A percentile compares a stretch with the other conserved stretches of the same genome.
These are phyloP conservation scores for Periconia sp. DNA, from an alignment of 2,329 filamentous ascomycete genomes.

Conservation along the genomic window DNA sequence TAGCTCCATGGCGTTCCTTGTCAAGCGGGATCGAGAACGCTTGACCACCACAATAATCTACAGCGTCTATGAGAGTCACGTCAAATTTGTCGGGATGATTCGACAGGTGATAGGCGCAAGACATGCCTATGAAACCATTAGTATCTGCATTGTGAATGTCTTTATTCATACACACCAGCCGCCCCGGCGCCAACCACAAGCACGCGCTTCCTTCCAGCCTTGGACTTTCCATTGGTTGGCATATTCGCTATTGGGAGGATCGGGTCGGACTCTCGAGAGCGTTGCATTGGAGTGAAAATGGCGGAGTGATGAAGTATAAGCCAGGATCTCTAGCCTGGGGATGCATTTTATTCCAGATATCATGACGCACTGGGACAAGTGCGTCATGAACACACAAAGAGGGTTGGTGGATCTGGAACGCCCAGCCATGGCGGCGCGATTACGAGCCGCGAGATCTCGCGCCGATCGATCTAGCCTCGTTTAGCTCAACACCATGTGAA, in stretches of 20 bases:
- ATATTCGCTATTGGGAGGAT: conserved; percentile 41
- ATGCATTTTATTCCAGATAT: conserved; percentile 22
- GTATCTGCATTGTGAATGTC: too few species aligned
- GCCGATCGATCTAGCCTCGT: too few species aligned
- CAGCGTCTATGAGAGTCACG: conserved; percentile 62
- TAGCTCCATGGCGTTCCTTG: conserved; percentile 61
- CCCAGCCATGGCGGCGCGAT: too few species aligned
- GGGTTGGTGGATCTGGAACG: conserved; percentile 30
- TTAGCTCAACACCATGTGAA: too few species aligned
- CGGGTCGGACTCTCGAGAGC: conserved; percentile 32
- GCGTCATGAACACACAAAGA: conserved; percentile 40
- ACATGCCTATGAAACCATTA: conserved; percentile 55
- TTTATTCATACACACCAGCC: conserved; percentile 36
- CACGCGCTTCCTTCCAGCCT: conserved; percentile 41
- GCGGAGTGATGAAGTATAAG: not conserved
- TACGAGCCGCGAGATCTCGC: too few species aligned
- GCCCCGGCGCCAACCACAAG: conserved; percentile 49
- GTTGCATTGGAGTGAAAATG: conserved; percentile 21
- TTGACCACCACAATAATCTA: conserved; percentile 65
- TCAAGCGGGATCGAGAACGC: conserved; percentile 65
- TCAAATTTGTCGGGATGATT: conserved; percentile 70
- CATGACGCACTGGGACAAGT: conserved; percentile 25
- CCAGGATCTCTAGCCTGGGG: not conserved
- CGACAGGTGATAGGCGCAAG: conserved; percentile 70
- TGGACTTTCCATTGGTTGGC: conserved; percentile 31